Evolutionary conservation across 768 basidiomycete species (phyloP).

Genomic region (Tephrocybe sp.): DNA sequence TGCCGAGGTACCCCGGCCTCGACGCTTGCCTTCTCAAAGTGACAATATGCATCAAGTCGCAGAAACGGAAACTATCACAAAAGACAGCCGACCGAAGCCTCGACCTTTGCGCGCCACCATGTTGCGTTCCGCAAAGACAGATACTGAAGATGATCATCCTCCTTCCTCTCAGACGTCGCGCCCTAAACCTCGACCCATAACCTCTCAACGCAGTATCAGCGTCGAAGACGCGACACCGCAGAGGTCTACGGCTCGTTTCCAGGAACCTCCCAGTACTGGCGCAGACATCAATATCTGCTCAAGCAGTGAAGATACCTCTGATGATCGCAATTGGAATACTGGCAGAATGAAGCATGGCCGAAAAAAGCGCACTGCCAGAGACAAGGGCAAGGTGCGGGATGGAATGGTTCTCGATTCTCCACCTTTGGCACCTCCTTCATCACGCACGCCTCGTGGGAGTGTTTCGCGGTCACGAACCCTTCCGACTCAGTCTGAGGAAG

Average conservation of each 20-base stretch:
- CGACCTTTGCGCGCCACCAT: neutral
- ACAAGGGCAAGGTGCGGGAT: neutral
- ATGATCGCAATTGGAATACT: constrained; percentile 7
- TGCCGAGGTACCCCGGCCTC: neutral
- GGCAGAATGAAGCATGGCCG: constrained; percentile 9
- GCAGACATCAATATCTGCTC: constrained; percentile 12
- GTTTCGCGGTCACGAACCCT: neutral
- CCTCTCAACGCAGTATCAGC: neutral
- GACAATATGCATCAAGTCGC: neutral
- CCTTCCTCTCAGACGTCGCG: neutral
- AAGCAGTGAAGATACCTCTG: constrained; percentile 10
- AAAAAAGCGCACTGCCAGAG: constrained; percentile 1
- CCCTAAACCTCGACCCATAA: neutral
- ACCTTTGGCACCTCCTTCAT: constrained; percentile 3
- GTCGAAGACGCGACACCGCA: constrained; percentile 9
- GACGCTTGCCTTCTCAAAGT: neutral
- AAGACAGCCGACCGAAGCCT: neutral
- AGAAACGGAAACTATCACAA: neutral
- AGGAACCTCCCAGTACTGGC: neutral
- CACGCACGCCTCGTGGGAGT: neutral
- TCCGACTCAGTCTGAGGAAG: constrained; percentile 4
- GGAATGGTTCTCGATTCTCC: neutral
- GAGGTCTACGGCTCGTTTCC: neutral
- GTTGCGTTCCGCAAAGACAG: neutral
- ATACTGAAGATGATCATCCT: neutral